Percentiles rank a stretch among this genome's conserved stretches.
Conservation (phyloP, 495 filamentous ascomycete species). For the Neurospora pannonica region DNA sequence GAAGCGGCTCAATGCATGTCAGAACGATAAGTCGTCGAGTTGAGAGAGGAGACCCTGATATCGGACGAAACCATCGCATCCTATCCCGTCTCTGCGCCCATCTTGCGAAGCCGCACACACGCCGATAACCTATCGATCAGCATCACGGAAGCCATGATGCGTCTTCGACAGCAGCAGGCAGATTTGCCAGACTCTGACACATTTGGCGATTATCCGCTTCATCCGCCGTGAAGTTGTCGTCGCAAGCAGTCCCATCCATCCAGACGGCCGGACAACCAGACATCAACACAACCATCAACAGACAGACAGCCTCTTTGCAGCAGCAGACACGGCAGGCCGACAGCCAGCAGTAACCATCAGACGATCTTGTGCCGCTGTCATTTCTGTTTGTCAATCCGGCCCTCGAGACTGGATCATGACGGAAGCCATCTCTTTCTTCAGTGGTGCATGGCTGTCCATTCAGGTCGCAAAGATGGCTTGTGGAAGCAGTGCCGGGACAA, state of each 20-base stretch:
- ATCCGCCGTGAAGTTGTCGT: neutral
- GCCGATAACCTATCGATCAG: neutral
- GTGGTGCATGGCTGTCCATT: conserved; percentile 5
- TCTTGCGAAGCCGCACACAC: neutral
- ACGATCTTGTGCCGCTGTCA: neutral
- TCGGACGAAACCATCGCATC: neutral
- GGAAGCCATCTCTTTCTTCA: neutral
- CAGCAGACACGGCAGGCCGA: neutral
- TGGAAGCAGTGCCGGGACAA: neutral
- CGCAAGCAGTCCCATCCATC: neutral
- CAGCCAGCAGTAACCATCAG: neutral
- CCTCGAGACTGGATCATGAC: neutral
- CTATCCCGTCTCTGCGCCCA: neutral
- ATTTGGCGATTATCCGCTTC: neutral
- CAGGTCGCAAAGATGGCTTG: neutral
- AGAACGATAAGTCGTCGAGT: neutral
- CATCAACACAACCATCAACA: neutral
- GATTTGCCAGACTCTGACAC: neutral
- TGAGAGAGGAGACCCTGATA: neutral
- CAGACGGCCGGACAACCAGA: neutral
- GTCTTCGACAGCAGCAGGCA: neutral
- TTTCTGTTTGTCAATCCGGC: neutral
- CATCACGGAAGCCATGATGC: neutral
- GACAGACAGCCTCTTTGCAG: neutral
- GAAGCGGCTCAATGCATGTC: neutral